A percentile compares a stretch with the other conserved stretches of the same genome.
Conservation (phyloP, 441 rosid species). For the Euphorbia corollata region DNA sequence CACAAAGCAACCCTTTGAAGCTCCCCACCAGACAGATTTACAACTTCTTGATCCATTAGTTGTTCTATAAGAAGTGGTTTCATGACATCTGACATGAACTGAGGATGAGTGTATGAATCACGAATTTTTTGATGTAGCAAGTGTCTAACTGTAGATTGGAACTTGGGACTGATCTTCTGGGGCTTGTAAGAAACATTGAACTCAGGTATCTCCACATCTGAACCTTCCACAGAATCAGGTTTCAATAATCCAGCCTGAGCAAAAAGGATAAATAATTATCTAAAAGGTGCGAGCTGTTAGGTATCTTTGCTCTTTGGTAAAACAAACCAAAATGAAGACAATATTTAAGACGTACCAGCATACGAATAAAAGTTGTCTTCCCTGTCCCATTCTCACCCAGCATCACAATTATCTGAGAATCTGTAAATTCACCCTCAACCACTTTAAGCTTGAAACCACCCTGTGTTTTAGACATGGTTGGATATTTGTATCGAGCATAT, state of each 20-base stretch:
- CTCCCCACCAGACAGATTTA: slow-evolving; percentile 95
- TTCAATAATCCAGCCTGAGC: slow-evolving; percentile 78
- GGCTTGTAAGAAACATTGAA: slow-evolving; percentile 96
- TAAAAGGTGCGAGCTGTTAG: not conserved
- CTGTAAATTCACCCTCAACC: slow-evolving; percentile 92
- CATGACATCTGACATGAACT: slow-evolving; percentile 93
- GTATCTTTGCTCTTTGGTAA: not conserved
- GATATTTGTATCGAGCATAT: slow-evolving; percentile 84
- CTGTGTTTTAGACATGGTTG: slow-evolving; percentile 78
- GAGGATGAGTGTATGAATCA: slow-evolving; percentile 85
- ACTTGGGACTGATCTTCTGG: slow-evolving; percentile 85
- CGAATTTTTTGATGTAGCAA: slow-evolving; percentile 79
- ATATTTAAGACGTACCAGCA: slow-evolving; percentile 59
- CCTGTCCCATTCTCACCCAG: slow-evolving; percentile 98
- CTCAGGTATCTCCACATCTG: slow-evolving; percentile 86
- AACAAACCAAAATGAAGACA: not conserved
- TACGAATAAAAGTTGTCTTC: slow-evolving; percentile 88
- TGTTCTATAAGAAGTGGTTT: slow-evolving; percentile 96
- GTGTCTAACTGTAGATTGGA: slow-evolving; percentile 62
- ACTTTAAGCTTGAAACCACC: slow-evolving; percentile 76
- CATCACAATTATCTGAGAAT: slow-evolving; percentile 93
- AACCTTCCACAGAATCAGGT: slow-evolving; percentile 64
- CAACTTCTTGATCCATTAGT: slow-evolving; percentile 88
- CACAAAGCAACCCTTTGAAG: slow-evolving; percentile 92
- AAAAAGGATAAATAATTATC: slow-evolving; percentile 16